Conservation (phyloP, 2,329 filamentous ascomycete genomes). For the Bipolaris bicolor region DNA sequence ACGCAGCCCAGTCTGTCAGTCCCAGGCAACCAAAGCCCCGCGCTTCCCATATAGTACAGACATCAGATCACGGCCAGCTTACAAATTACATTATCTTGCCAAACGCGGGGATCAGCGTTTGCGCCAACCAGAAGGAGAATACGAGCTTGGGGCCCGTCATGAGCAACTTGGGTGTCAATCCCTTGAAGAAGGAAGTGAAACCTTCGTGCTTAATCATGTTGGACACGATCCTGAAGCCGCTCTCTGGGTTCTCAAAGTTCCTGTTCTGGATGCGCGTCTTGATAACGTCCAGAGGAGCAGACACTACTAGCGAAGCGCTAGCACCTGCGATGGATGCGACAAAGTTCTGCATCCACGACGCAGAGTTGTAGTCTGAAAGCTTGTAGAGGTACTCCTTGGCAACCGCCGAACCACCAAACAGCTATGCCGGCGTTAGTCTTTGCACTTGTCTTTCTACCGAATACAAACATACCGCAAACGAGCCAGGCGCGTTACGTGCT, state of each 20-base stretch:
- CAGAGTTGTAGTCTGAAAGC: slow-evolving; percentile 93
- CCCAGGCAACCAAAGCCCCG: slow-evolving; percentile 26
- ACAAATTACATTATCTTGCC: slow-evolving; percentile 65
- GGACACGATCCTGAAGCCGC: slow-evolving; percentile 85
- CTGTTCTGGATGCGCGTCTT: slow-evolving; percentile 98
- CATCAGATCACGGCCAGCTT: slow-evolving; percentile 20
- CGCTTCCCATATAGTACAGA: slow-evolving; percentile 38
- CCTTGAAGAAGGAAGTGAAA: slow-evolving; percentile 91
- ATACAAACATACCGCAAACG: slow-evolving; percentile 77
- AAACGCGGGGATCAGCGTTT: slow-evolving; percentile 96
- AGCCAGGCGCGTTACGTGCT: slow-evolving; percentile 93
- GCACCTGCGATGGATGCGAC: slow-evolving; percentile 94
- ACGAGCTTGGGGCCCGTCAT: slow-evolving; percentile 99
- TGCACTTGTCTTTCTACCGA: background rate
- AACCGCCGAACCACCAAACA: slow-evolving; percentile 96
- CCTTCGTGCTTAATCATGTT: slow-evolving; percentile 96
- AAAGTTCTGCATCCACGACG: slow-evolving; percentile 95
- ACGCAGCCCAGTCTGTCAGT: slow-evolving; percentile 24
- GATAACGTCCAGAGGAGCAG: slow-evolving; percentile 97
- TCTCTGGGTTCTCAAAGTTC: slow-evolving; percentile 98
- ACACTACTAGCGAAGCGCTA: slow-evolving; percentile 92
- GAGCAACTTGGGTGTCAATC: slow-evolving; percentile 91
- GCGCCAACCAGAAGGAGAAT: slow-evolving; percentile 99
- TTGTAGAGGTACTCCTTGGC: slow-evolving; percentile 96
- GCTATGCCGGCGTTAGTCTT: slow-evolving; percentile 56